These are phyloP conservation scores for Cystobasidium slooffiae DNA, from an alignment of 1,284 basidiomycete genomes.

Conservation along the genomic window DNA sequence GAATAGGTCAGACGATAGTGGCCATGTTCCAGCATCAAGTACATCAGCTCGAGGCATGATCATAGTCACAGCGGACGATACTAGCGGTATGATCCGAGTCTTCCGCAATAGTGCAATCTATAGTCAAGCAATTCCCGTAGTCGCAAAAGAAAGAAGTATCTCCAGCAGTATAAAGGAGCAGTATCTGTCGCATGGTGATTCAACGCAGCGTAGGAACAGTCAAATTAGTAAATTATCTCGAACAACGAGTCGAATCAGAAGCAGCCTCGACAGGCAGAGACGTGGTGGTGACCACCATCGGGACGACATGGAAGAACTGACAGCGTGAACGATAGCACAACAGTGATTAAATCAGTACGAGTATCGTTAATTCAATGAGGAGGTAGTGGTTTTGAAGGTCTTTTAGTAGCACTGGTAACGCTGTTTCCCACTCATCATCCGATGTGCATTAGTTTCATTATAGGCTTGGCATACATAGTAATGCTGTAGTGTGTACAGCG, in stretches of 20 bases:
- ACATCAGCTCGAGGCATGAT: constrained; percentile 45
- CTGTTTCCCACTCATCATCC: too few species aligned
- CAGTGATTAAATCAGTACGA: too few species aligned
- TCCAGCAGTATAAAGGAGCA: constrained; percentile 15
- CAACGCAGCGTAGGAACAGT: constrained; percentile 5
- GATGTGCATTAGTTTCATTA: too few species aligned
- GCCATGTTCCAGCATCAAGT: not conserved
- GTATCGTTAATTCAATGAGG: not conserved
- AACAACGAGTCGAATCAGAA: constrained; percentile 5
- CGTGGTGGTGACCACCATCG: not conserved
- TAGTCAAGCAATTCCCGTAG: not conserved
- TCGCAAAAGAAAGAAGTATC: constrained; percentile 5
- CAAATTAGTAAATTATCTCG: constrained; percentile 23
- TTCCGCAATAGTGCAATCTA: constrained; percentile 47
- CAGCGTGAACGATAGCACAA: not conserved
- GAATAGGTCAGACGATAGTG: constrained; percentile 11
- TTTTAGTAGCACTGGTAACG: not conserved
- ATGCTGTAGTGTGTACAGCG: too few species aligned
- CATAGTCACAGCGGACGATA: constrained; percentile 50
- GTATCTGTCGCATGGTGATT: not conserved
- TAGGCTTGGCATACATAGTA: too few species aligned
- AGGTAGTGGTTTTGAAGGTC: not conserved
- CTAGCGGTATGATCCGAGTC: constrained; percentile 49
- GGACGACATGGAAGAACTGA: constrained; percentile 3
- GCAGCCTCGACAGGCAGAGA: constrained; percentile 18